phyloP scores from a whole-genome alignment of 306 rosid species.

The apple (Malus domestica) region ASM211411v1 NC_041799.1:9554501-9555000 shows the following conservation, averaged over 20 bases:
- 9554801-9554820: neutral
- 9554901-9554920: too few species aligned
- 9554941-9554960: too few species aligned
- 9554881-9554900: neutral
- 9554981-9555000: too few species aligned
- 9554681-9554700: neutral
- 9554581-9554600: neutral
- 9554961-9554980: too few species aligned
- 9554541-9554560: neutral
- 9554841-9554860: neutral
- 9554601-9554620: slow-evolving; percentile 2
- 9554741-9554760: neutral
- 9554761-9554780: neutral
- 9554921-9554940: too few species aligned
- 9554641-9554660: neutral
- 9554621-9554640: neutral
- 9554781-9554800: neutral
- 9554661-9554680: neutral
- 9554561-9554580: slow-evolving; percentile 11
- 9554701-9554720: neutral
- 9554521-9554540: too few species aligned
- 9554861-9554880: neutral
- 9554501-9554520: too few species aligned
- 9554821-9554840: neutral
- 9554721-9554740: neutral